Evolutionary conservation across 2,329 filamentous ascomycete species (phyloP).

Genomic region (Diaporthe batatas): DNA sequence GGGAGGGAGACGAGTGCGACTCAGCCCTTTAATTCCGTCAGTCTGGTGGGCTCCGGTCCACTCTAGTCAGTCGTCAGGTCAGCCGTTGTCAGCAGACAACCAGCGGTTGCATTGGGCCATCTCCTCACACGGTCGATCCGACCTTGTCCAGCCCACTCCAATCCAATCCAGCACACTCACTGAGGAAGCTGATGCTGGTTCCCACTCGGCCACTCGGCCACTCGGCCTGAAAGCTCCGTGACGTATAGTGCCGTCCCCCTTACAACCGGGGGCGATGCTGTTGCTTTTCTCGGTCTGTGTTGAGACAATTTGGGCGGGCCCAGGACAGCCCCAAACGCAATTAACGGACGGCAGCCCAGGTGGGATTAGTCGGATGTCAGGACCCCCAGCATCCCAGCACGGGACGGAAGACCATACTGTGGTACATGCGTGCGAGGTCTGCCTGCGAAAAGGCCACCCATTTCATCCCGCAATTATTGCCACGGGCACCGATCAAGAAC

Average conservation of each 20-base stretch:
- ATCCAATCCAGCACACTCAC: not conserved
- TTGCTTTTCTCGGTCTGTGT: not conserved
- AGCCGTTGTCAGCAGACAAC: not conserved
- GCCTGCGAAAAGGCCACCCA: not conserved
- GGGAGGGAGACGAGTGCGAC: constrained; percentile 17
- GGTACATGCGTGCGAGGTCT: not conserved
- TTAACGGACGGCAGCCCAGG: not conserved
- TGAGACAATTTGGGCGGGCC: constrained; percentile 3
- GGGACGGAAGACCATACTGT: not conserved
- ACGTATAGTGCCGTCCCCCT: constrained; percentile 6
- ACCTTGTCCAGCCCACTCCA: not conserved
- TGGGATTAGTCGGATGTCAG: not conserved
- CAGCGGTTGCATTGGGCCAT: not conserved
- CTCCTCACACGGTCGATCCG: not conserved
- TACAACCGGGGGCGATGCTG: not conserved
- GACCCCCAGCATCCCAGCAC: not conserved
- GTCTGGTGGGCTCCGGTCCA: constrained; percentile 12
- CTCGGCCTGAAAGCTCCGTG: constrained; percentile 23
- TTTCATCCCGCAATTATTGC: not conserved
- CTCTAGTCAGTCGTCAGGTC: constrained; percentile 13
- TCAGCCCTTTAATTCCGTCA: constrained; percentile 27
- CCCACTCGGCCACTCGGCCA: no score
- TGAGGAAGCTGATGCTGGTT: constrained; percentile 14
- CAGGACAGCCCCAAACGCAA: not conserved
- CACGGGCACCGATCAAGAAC: not conserved